These are phyloP conservation scores for Flueggea neowawraea DNA, from an alignment of 441 rosid species.

Conservation along the genomic window DNA sequence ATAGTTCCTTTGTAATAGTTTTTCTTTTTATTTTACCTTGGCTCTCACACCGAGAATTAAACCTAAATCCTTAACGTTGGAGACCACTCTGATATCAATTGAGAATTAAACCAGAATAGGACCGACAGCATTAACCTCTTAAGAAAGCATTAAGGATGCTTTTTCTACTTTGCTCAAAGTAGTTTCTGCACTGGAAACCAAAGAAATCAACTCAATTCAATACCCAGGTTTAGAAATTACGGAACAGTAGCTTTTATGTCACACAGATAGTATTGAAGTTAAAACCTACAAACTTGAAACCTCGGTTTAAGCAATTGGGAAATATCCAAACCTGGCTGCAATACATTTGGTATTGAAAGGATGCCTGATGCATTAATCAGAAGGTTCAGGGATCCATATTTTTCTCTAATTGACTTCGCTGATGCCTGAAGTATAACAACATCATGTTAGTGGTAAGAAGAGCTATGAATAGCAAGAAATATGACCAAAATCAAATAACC, in stretches of 20 bases:
- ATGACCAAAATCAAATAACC: not conserved
- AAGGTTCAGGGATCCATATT: slow-evolving; percentile 72
- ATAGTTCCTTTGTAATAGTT: no score
- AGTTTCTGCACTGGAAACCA: slow-evolving; percentile 75
- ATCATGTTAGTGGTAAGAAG: slow-evolving; percentile 1
- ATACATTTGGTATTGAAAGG: slow-evolving; percentile 74
- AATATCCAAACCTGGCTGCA: slow-evolving; percentile 71
- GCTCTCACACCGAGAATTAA: no score
- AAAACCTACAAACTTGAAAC: slow-evolving; percentile 4
- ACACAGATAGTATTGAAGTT: not conserved
- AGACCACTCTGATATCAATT: no score
- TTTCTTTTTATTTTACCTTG: no score
- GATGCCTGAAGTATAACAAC: slow-evolving; percentile 47
- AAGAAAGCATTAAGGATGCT: slow-evolving; percentile 71
- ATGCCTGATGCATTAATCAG: slow-evolving; percentile 92
- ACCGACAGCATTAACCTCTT: slow-evolving; percentile 91
- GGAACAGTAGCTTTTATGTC: no score
- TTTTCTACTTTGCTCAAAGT: slow-evolving; percentile 78
- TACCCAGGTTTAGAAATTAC: not conserved
- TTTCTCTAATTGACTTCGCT: slow-evolving; percentile 52
- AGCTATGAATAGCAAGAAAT: not conserved
- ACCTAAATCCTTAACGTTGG: no score
- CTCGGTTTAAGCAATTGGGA: slow-evolving; percentile 6
- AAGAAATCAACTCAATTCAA: slow-evolving; percentile 12
- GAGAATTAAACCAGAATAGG: slow-evolving; percentile 46